Percentiles rank a stretch among this genome's conserved stretches.
Evolutionary conservation across 495 filamentous ascomycete genomes (phyloP).

Genomic region (Apiosordaria backusii): DNA sequence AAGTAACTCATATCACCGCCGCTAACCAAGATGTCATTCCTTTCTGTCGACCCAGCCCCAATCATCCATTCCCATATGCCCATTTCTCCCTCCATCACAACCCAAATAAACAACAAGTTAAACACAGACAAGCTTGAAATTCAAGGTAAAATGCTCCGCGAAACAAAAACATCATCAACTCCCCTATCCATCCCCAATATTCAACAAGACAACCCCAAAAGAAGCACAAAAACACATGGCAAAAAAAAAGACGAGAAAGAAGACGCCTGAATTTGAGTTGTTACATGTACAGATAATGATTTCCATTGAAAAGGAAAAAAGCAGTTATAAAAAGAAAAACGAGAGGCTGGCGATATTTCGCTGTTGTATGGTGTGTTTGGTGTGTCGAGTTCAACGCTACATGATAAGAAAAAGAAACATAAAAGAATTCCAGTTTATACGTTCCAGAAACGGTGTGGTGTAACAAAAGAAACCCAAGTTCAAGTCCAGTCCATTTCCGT

Average conservation of each 20-base stretch:
- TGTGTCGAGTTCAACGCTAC: neutral
- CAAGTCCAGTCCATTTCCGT: neutral
- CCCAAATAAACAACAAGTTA: neutral
- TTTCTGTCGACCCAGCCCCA: too few species aligned
- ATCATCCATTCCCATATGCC: neutral
- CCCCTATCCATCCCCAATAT: neutral
- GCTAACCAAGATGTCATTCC: too few species aligned
- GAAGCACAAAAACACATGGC: neutral
- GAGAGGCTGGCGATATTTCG: neutral
- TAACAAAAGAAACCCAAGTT: neutral
- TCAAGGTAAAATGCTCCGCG: neutral
- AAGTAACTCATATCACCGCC: too few species aligned
- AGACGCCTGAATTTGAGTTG: neutral
- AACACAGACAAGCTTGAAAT: neutral
- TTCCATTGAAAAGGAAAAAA: neutral
- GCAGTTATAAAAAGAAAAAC: neutral
- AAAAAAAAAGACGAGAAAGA: neutral
- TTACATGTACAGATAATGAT: neutral
- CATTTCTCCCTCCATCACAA: neutral
- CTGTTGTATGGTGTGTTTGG: neutral
- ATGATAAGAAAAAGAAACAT: neutral
- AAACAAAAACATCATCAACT: neutral
- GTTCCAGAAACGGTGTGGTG: neutral
- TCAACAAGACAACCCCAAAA: neutral
- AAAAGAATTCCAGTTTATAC: neutral